Base-by-base conservation (phyloP, 345 rosid species). In the Heritiera littoralis region DNA sequence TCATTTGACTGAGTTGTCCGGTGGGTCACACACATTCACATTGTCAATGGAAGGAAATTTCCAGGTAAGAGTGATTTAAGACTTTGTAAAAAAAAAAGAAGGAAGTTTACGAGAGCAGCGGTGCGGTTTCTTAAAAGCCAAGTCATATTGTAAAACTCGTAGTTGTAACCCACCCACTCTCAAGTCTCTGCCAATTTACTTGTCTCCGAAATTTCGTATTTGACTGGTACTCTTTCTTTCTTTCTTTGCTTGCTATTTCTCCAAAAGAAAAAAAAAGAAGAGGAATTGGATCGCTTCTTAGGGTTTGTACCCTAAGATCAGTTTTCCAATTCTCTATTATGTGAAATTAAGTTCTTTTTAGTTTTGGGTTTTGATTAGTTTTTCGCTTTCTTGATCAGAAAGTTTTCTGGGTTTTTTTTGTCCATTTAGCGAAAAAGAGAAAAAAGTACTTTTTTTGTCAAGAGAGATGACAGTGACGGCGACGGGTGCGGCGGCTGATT, bases 401-500 rank as follows among this genome's bases (percentile, higher is more conserved):
- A 18, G 8, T 18, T 35, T 10, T 67, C 9, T 18, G 40, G 23
- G 30, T n/a, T 54, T n/a, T 38, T 38, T n/a, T 38, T 52, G 28
- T 5, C n/a, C n/a, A 55, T 38, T 54, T 18, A 1, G 15, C 35
- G 43, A 70, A 13, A 20, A 20, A 11, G 20, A 23, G 9, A 48
- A 1, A n/a, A 58, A 58, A 7, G n/a, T 4, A 4, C 8, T 20
- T 20, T 20, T 23, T 13, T 70, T 69, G 1, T 45, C 32, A 38
- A 73, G 51, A 73, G 48, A 38, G 76, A 73, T 73, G 69, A 68
- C 58, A 10, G 66, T 43, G 41, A 20, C 32, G 8, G 55, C 52
- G 20, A 15, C 58, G 80, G 84, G 85, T 14, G 45, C 18, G 64
- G 61, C 66, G 55, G n/a, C 69, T 40, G 86, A 43, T 54, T 74